phyloP scores from a whole-genome alignment of 305 asterid species.

The Fraxinus baroniana region DNA sequence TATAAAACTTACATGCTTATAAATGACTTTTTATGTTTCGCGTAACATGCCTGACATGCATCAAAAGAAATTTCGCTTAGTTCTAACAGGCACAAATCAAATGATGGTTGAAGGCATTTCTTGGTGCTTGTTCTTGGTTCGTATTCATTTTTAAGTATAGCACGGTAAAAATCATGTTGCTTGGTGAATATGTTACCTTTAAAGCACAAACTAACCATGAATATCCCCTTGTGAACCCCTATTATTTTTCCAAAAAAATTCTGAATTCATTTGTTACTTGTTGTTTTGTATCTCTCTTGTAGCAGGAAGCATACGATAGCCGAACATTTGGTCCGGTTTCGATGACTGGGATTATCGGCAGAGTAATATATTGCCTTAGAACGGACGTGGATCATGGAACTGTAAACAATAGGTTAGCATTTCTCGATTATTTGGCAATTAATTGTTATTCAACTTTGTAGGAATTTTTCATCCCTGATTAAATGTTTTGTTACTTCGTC shows the following conservation, averaged over 20 bases:
- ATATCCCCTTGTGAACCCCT: not conserved
- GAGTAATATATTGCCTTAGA: constrained; percentile 77
- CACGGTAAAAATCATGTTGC: not conserved
- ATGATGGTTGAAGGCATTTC: not conserved
- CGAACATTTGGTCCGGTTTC: constrained; percentile 76
- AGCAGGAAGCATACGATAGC: constrained; percentile 87
- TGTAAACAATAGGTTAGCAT: constrained; percentile 64
- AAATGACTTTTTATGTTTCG: not conserved
- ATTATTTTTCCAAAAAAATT: not conserved
- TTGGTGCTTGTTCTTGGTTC: not conserved
- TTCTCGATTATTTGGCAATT: not conserved
- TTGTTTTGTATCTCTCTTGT: constrained; percentile 20
- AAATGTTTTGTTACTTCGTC: constrained; percentile 12
- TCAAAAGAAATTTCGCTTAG: not conserved
- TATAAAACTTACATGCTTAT: not conserved
- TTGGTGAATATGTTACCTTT: not conserved
- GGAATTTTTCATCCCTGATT: not conserved
- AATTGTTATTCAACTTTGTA: not conserved
- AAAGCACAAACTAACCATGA: not conserved
- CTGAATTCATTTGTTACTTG: not conserved
- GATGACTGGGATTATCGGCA: constrained; percentile 62
- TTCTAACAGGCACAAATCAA: not conserved
- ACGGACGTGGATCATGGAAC: constrained; percentile 88
- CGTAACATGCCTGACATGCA: not conserved
- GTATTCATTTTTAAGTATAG: not conserved